Percentiles rank a stretch among this genome's conserved stretches.
Evolutionary conservation across 2,329 filamentous ascomycete species (phyloP).

Genomic region (Boeremia lycopersici): DNA sequence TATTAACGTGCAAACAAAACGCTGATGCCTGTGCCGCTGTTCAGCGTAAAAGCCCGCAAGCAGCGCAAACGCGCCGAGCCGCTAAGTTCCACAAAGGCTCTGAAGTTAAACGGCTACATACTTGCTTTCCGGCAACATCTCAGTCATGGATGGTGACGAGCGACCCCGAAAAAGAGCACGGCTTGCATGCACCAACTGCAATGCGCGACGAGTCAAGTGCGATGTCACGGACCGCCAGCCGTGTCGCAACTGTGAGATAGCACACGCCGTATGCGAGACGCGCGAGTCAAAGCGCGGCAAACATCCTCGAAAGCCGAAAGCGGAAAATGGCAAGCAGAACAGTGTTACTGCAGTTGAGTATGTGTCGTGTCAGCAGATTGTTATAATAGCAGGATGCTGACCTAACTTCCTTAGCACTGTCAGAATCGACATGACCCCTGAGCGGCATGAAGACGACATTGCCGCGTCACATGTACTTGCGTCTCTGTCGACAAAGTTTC

Average conservation of each 20-base stretch:
- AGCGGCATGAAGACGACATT: constrained; percentile 36
- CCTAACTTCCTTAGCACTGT: constrained; percentile 8
- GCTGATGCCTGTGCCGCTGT: neutral
- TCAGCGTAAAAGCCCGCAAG: neutral
- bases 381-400: neutral
- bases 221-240: constrained; percentile 54
- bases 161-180: constrained; percentile 47
- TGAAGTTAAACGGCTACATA: constrained; percentile 29
- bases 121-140: constrained; percentile 18
- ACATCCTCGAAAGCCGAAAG: constrained; percentile 37
- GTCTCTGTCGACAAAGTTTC: constrained; percentile 36
- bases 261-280: constrained; percentile 49
- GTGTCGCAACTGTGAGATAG: constrained; percentile 50
- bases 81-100: neutral
- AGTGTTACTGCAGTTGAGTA: constrained; percentile 22
- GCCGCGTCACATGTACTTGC: constrained; percentile 38
- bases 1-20: no score
- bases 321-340: constrained; percentile 24
- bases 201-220: constrained; percentile 54
- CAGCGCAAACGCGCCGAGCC: constrained; percentile 17
- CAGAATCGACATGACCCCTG: constrained; percentile 18
- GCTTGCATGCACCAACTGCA: constrained; percentile 53
- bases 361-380: neutral
- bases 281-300: constrained; percentile 53
- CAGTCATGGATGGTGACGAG: constrained; percentile 18